Evolutionary conservation across 345 rosid species (phyloP), one percentile per base, ranked within the genome.

Genomic region (Gossypium raimondii): DNA sequence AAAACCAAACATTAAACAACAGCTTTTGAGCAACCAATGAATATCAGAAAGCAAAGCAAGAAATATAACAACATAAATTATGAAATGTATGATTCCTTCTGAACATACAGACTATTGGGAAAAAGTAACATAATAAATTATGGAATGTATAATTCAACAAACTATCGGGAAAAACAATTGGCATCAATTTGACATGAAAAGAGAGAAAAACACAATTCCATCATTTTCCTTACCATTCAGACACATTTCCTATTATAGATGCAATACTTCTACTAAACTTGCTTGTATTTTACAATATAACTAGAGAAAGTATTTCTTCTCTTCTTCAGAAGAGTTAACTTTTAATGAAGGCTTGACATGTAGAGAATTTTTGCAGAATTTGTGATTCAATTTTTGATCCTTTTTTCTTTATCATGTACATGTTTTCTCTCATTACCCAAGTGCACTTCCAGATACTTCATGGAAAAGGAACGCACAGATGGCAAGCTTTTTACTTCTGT

Each of bases 381-480:
- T 41, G 7, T 9, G 20, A 41, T 17, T 41, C 6, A 38, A 17
- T 38, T 38, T 64, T 41, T 41, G 11, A 9, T 27, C 18, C 29
- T 25, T 60, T 59, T 59, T 56, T 56, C 66, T 61, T 61, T 44
- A 29, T n/a, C 12, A 29, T 41, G 25, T 14, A 64, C 25, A 17
- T 38, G 13, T 17, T 63, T 41, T n/a, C 50, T 64, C 48, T 38
- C 24, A 5, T 64, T 64, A 9, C 25, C 68, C 3, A 16, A 29
- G 18, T 4, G 67, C 67, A 62, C 20, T n/a, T 65, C 51, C 27
- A 65, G 47, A 65, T 65, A 18, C 70, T 10, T 65, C 70, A 44
- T 22, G 10, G 27, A 11, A 14, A 29, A 16, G 67, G 20, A 62
- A 34, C 67, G 16, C 11, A 62, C 67, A 16, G 34, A 11, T 16